Base-by-base conservation (phyloP, 1,284 basidiomycete genomes). In the Cystobasidiaceae sp. region DNA sequence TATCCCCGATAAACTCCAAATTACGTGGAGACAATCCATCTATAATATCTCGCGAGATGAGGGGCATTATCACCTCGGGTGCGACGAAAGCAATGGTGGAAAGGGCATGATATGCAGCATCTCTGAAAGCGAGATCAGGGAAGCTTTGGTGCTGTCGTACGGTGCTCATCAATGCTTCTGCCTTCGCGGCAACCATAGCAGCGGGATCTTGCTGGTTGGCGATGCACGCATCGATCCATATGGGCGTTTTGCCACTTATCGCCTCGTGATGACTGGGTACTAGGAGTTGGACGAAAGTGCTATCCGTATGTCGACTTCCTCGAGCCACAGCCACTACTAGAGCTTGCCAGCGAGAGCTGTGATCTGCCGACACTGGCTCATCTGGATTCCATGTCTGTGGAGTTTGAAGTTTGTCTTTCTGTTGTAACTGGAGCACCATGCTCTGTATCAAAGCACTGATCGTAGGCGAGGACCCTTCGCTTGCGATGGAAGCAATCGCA, bases 191-290 rank as follows among this genome's bases (percentile, higher is more conserved):
- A 15, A 88, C 80, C 2, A 89, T 74, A 11, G 82, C 79, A 34
- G 83, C 82, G 0, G 91, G 90, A 75, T 92, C 88, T 4, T 83
- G 74, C 2, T 80, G 76, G 0, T 86, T 85, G 61, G 81, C 82
- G 71, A 90, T 86, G 58, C 87, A 87, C 4, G 90, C 71, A 57
- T 91, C 89, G 68, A 94, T 87, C 91, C 92, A 97, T 0, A 67
- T 44, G 1, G 66, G 46, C 2, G 30, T 4, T 19, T 43, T n/a
- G 66, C 68, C 25, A 59, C 57, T 34, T 13, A 21, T 8, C 7
- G 23, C n/a, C 4, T 83, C 81, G 76, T 93, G 90, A 75, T 93
- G 90, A 0, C 85, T 84, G 41, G 92, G 73, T 9, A 90, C 80
- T 13, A 90, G 69, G 52, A 85, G 79, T 30, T 65, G 33, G 2